phyloP scores from a whole-genome alignment of 208 protist genomes.

The Trypanosoma lewisi region DNA sequence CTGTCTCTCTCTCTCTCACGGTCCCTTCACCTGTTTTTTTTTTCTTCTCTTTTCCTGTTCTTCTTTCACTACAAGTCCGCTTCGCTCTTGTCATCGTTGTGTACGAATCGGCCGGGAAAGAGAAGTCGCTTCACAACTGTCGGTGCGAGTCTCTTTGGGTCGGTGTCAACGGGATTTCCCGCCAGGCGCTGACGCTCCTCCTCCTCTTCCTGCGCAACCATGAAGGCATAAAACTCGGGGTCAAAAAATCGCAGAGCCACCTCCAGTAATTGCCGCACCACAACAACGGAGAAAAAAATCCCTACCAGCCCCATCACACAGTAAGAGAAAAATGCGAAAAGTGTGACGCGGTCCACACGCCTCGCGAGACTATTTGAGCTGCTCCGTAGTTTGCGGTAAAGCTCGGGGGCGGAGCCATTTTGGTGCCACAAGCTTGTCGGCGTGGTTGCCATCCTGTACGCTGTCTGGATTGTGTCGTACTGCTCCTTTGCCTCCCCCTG shows the following conservation, averaged over 20 bases:
- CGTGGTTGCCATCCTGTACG: slow-evolving; percentile 66
- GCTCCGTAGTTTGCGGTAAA: slow-evolving; percentile 51
- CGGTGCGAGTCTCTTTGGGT: slow-evolving; percentile 78
- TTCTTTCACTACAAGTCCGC: too few species aligned
- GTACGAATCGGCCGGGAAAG: slow-evolving; percentile 74
- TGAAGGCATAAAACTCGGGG: slow-evolving; percentile 75
- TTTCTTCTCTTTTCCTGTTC: too few species aligned
- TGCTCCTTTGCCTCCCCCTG: slow-evolving; percentile 30
- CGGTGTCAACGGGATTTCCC: slow-evolving; percentile 58
- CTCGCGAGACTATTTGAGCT: slow-evolving; percentile 27
- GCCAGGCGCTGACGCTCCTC: slow-evolving; percentile 43
- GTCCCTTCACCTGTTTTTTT: too few species aligned
- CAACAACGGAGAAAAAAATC: slow-evolving; percentile 54
- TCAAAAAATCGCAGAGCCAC: slow-evolving; percentile 66
- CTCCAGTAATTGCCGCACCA: slow-evolving; percentile 55
- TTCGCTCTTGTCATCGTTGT: slow-evolving; percentile 25
- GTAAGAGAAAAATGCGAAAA: slow-evolving; percentile 70
- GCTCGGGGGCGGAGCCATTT: slow-evolving; percentile 61
- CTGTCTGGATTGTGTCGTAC: slow-evolving; percentile 64
- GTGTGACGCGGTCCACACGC: slow-evolving; percentile 27
- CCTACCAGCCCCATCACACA: slow-evolving; percentile 42
- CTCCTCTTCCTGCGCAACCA: slow-evolving; percentile 69
- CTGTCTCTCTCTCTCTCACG: neutral
- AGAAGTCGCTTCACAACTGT: slow-evolving; percentile 59
- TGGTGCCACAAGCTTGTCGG: slow-evolving; percentile 76